A percentile compares a stretch with the other conserved stretches of the same genome.
These are phyloP conservation scores for Cordyceps fumosorosea DNA, from an alignment of 2,329 filamentous ascomycete genomes.

Conservation along the genomic window DNA sequence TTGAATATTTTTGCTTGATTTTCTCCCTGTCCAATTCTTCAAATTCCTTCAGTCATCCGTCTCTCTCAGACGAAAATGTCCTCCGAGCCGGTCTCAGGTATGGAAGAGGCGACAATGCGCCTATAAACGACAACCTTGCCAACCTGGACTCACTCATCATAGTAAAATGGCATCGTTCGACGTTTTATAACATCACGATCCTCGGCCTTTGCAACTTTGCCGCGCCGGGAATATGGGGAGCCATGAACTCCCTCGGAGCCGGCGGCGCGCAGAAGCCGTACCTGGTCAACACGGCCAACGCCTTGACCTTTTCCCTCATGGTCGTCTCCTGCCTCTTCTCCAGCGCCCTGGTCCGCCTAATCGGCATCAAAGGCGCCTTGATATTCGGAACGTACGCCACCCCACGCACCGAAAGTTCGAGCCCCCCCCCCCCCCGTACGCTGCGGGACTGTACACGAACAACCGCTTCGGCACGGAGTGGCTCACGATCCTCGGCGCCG, in stretches of 20 bases:
- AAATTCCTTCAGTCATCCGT: neutral
- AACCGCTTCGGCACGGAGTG: slow-evolving; percentile 64
- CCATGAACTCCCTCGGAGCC: slow-evolving; percentile 67
- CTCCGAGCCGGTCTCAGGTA: neutral
- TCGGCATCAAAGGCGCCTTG: slow-evolving; percentile 65
- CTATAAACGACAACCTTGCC: neutral
- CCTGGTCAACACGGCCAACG: slow-evolving; percentile 64
- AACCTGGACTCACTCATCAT: neutral
- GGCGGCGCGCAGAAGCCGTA: slow-evolving; percentile 59
- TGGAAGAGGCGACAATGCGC: neutral
- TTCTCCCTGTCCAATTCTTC: neutral
- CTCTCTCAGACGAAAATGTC: neutral
- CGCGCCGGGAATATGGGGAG: slow-evolving; percentile 65
- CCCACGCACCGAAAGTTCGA: too few species aligned
- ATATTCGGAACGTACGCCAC: slow-evolving; percentile 59
- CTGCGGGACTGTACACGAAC: slow-evolving; percentile 65
- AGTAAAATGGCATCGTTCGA: slow-evolving; percentile 65
- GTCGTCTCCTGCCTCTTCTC: slow-evolving; percentile 63
- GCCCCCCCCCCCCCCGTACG: slow-evolving; percentile 41
- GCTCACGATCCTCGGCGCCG: slow-evolving; percentile 62
- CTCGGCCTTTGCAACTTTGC: slow-evolving; percentile 65
- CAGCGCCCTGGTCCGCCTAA: slow-evolving; percentile 55
- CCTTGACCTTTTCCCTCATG: slow-evolving; percentile 67
- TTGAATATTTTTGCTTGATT: neutral
- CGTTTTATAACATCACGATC: slow-evolving; percentile 66